Conservation (phyloP, 108 stramenopile genomes). For the Thalassiosira profunda region DNA sequence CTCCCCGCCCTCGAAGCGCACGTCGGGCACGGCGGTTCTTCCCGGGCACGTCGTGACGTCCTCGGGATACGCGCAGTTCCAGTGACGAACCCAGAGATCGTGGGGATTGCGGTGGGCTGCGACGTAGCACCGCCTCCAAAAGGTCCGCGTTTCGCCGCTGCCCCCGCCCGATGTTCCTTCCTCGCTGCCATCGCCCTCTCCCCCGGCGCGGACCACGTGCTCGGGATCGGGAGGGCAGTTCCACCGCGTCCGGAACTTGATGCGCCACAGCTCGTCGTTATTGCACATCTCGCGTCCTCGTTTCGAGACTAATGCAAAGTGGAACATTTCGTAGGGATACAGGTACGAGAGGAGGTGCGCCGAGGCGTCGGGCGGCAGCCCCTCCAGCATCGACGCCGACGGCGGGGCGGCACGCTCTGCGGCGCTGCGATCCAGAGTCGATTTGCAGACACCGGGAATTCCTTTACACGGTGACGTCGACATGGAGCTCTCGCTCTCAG, state of each 20-base stretch:
- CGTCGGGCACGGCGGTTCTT: constrained; percentile 26
- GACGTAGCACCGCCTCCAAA: constrained; percentile 59
- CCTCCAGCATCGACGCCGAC: neutral
- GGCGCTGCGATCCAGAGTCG: no score
- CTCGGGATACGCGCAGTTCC: constrained; percentile 62
- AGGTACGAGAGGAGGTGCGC: constrained; percentile 13
- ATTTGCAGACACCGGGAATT: no score
- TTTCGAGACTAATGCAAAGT: constrained; percentile 1
- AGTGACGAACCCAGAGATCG: constrained; percentile 78
- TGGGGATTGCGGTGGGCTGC: constrained; percentile 62
- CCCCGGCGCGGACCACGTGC: neutral
- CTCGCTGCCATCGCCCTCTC: neutral
- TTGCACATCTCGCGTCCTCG: constrained; percentile 9
- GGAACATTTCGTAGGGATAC: constrained; percentile 11
- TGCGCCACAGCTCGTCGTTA: constrained; percentile 44
- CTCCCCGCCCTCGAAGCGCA: neutral
- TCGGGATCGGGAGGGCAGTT: constrained; percentile 31
- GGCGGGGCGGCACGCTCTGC: no score
- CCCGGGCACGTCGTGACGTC: constrained; percentile 60
- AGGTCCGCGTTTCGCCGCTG: no score
- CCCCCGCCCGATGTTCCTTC: neutral
- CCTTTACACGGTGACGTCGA: no score
- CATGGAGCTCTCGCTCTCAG: no score
- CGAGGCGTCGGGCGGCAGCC: constrained; percentile 9
- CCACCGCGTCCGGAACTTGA: constrained; percentile 59